Base-by-base conservation (phyloP, 768 basidiomycete genomes). In the Naganishia kalamii region DNA sequence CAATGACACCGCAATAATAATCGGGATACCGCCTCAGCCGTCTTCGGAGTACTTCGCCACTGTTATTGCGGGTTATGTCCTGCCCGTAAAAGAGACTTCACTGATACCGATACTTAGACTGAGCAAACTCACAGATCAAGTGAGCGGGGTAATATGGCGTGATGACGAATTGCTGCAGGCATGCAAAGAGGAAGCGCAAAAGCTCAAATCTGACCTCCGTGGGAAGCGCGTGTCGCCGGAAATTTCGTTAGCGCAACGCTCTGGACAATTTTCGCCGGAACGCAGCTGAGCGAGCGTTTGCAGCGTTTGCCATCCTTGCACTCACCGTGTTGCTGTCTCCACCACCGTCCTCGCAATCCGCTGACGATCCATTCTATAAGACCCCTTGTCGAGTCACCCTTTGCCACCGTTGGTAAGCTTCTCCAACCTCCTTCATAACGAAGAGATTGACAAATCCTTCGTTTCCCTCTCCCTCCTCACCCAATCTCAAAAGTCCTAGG, bases 401-500 rank as follows among this genome's bases (percentile, higher is more conserved):
- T 41, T 32, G 54, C 35, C 54, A 57, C 35, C 17, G 29, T 2
- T 23, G 6, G 37, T 7, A 6, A 13, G 23, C 37, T n/a, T 19
- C 54, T 57, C 23, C 54, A 57, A 57, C 54, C 54, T 57, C 54
- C 37, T 57, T 57, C 54, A 44, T 40, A 30, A 17, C 54, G 54
- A 57, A 57, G 54, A 57, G 32, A 57, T 57, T 57, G 54, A 37
- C 54, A 57, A 33, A 57, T 57, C 54, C 54, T 37, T 44, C 43
- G 43, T 44, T 44, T 54, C 37, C 27, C 10, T 35, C 37, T 40
- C 15, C 51, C 54, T 57, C 37, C 27, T 40, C 54, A 57, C 54
- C 54, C 33, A 57, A 21, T 40, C 54, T 57, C 37, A 57, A 57
- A 57, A 57, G 54, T 57, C 54, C 35, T 40, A 17, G 54, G 54